These are phyloP conservation scores for Cryptococcus sp. DNA, from an alignment of 1,284 basidiomycete species.

Conservation along the genomic window DNA sequence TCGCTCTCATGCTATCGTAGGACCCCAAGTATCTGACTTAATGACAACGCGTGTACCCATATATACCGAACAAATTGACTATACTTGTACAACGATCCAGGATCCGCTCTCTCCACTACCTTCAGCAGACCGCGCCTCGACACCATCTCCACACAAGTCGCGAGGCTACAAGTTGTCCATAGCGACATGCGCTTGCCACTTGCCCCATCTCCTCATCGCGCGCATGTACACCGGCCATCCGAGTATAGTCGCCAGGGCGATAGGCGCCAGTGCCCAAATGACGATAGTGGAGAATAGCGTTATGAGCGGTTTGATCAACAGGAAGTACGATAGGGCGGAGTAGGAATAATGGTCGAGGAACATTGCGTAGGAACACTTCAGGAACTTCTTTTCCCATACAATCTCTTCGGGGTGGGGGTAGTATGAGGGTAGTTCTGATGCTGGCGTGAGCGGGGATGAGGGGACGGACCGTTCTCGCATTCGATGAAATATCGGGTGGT, in stretches of 20 bases:
- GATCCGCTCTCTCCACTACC: no score
- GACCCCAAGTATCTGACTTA: no score
- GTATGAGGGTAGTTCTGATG: background rate
- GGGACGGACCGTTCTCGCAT: constrained; percentile 22
- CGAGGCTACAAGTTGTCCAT: constrained; percentile 40
- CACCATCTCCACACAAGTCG: background rate
- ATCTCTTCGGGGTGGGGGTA: constrained; percentile 3
- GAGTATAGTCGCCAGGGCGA: constrained; percentile 35
- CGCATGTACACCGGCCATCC: constrained; percentile 45
- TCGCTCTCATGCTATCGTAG: no score
- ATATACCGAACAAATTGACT: no score
- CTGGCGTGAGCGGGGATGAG: constrained; percentile 18
- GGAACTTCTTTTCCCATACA: constrained; percentile 48
- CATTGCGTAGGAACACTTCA: constrained; percentile 51
- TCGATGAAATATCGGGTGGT: constrained; percentile 47
- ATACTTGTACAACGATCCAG: no score
- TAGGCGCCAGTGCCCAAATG: constrained; percentile 39
- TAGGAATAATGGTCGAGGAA: constrained; percentile 51
- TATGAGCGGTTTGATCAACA: constrained; percentile 51
- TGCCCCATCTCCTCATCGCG: constrained; percentile 38
- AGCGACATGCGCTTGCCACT: constrained; percentile 49
- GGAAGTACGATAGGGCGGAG: constrained; percentile 49
- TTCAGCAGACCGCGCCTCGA: background rate
- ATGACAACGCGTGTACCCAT: no score
- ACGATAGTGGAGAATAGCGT: constrained; percentile 46